Conservation (phyloP, 2,329 filamentous ascomycete genomes). For the Acrodontium crateriforme region DNA sequence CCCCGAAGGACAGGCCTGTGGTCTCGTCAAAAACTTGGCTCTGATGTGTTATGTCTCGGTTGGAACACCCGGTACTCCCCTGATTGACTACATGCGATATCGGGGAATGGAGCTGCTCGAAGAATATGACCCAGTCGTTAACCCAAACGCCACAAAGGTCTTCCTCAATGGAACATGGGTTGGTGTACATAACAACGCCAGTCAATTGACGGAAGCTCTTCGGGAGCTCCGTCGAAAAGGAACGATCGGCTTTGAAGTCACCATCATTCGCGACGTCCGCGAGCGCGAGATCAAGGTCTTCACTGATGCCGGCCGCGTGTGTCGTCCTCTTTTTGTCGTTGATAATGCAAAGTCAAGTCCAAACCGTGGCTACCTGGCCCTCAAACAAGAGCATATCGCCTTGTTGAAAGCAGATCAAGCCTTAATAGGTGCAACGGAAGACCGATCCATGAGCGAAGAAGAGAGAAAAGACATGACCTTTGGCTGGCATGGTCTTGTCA, state of each 20-base stretch:
- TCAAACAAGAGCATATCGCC: conserved; percentile 72
- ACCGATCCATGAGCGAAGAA: conserved; percentile 43
- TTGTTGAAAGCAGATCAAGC: conserved; percentile 35
- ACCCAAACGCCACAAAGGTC: conserved; percentile 89
- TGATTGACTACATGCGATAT: conserved; percentile 91
- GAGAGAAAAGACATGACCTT: conserved; percentile 50
- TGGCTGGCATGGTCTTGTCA: conserved; percentile 78
- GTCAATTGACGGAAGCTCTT: conserved; percentile 55
- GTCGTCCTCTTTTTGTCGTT: conserved; percentile 84
- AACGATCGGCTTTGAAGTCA: conserved; percentile 82
- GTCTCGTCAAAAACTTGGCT: conserved; percentile 92
- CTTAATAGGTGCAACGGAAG: conserved; percentile 25
- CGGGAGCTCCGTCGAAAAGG: conserved; percentile 45
- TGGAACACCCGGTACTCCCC: conserved; percentile 76
- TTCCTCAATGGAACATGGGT: conserved; percentile 99
- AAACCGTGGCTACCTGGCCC: conserved; percentile 62
- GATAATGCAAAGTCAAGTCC: conserved; percentile 67
- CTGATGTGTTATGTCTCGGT: conserved; percentile 98
- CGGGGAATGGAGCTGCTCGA: conserved; percentile 93
- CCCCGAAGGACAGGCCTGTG: conserved; percentile 94
- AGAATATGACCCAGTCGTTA: conserved; percentile 56
- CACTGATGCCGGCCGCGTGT: conserved; percentile 89
- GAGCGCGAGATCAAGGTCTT: conserved; percentile 98
- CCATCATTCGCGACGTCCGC: conserved; percentile 87
- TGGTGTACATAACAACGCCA: conserved; percentile 80